These are phyloP conservation scores for Cladosporium sp. DNA, from an alignment of 2,329 filamentous ascomycete species.

Conservation along the genomic window DNA sequence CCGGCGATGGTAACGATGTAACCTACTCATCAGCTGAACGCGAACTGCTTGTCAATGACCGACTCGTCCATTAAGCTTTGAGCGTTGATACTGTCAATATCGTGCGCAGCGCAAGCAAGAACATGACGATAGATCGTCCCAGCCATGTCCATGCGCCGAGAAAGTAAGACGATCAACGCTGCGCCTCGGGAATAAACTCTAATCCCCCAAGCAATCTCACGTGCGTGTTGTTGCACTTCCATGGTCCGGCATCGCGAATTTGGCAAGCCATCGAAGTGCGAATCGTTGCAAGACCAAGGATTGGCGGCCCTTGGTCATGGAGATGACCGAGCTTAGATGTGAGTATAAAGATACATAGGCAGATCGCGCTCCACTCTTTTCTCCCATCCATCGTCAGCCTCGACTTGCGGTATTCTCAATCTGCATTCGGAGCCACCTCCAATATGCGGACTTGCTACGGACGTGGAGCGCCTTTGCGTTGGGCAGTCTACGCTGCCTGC, in stretches of 20 bases:
- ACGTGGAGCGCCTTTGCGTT: constrained; percentile 18
- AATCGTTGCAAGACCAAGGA: not conserved
- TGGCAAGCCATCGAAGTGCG: constrained; percentile 7
- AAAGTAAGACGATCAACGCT: constrained; percentile 4
- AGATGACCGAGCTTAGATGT: not conserved
- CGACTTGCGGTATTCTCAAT: not conserved
- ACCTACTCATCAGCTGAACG: no score
- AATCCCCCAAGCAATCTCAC: not conserved
- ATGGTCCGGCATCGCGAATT: constrained; percentile 9
- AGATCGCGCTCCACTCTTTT: not conserved
- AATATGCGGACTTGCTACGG: constrained; percentile 16
- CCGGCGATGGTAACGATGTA: no score
- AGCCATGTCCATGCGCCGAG: not conserved
- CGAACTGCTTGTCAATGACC: no score
- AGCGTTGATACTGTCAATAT: no score
- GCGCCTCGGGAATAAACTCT: constrained; percentile 2
- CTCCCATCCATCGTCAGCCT: not conserved
- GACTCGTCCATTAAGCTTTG: no score
- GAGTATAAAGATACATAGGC: not conserved
- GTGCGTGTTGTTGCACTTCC: not conserved
- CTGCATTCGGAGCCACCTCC: not conserved
- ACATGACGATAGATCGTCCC: not conserved
- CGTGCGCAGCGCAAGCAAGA: not conserved
- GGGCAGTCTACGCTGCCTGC: constrained; percentile 19
- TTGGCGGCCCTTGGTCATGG: constrained; percentile 1